phyloP scores from a whole-genome alignment of 495 filamentous ascomycete species.

The Aspergillus bridgeri region DNA sequence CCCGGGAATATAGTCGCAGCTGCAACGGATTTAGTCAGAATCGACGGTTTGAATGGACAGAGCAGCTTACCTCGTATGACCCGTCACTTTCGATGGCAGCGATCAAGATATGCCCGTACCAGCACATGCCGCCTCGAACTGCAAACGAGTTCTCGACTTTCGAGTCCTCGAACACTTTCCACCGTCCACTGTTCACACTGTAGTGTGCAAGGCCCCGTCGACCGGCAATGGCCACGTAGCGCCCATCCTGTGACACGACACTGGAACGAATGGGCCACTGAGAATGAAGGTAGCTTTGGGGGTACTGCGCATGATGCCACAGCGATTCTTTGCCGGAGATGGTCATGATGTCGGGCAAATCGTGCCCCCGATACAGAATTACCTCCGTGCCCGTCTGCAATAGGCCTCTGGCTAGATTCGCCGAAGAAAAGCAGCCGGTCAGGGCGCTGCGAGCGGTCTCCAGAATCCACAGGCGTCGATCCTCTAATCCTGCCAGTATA shows the following conservation, averaged over 20 bases:
- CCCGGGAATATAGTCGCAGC: conserved; percentile 88
- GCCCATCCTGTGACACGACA: conserved; percentile 83
- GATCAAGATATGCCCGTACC: conserved; percentile 94
- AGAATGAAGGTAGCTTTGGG: conserved; percentile 74
- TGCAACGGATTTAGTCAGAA: conserved; percentile 26
- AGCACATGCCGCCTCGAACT: conserved; percentile 95
- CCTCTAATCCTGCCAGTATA: conserved; percentile 62
- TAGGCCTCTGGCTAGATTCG: conserved; percentile 85
- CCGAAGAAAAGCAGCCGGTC: conserved; percentile 82
- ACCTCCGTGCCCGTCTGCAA: conserved; percentile 80
- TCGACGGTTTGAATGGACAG: background rate
- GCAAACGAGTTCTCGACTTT: conserved; percentile 83
- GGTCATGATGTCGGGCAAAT: conserved; percentile 80
- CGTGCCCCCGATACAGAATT: conserved; percentile 90
- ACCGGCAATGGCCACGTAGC: conserved; percentile 95
- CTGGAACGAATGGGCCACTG: conserved; percentile 90
- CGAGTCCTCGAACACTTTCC: conserved; percentile 88
- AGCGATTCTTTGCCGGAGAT: conserved; percentile 89
- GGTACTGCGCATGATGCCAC: conserved; percentile 90
- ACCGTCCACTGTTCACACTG: conserved; percentile 87
- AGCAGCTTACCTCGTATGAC: conserved; percentile 62
- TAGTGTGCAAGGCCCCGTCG: conserved; percentile 90
- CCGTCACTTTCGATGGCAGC: conserved; percentile 86
- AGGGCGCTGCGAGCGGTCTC: conserved; percentile 91
- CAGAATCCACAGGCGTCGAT: conserved; percentile 78